These are phyloP conservation scores for Crepidotus variabilis DNA, from an alignment of 768 basidiomycete genomes.

Conservation along the genomic window DNA sequence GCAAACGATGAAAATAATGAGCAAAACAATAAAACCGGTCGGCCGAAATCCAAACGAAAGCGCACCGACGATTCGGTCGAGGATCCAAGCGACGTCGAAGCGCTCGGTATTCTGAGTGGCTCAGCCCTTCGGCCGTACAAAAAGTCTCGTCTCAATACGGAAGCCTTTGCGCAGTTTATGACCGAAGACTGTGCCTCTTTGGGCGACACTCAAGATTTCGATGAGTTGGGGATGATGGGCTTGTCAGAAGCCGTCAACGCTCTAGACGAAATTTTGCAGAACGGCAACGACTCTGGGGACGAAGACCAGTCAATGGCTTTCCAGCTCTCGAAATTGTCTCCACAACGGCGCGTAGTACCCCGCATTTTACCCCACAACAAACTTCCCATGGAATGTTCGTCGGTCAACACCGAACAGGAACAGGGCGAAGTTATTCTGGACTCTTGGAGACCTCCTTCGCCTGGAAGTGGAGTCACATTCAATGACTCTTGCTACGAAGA, in stretches of 20 bases:
- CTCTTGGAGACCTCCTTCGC: slow-evolving; percentile 41
- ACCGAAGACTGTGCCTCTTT: slow-evolving; percentile 23
- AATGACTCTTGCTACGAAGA: slow-evolving; percentile 30
- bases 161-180: slow-evolving; percentile 52
- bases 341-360: neutral
- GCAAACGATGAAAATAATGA: slow-evolving; percentile 14
- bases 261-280: slow-evolving; percentile 5
- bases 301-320: slow-evolving; percentile 3
- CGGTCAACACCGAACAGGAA: neutral
- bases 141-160: slow-evolving; percentile 49
- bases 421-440: slow-evolving; percentile 35
- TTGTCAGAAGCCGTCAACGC: slow-evolving; percentile 11
- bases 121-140: slow-evolving; percentile 8
- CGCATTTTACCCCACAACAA: neutral
- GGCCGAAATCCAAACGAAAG: slow-evolving; percentile 3
- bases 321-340: neutral
- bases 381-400: neutral
- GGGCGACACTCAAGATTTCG: slow-evolving; percentile 17
- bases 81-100: slow-evolving; percentile 8
- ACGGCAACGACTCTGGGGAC: slow-evolving; percentile 11
- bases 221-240: slow-evolving; percentile 9
- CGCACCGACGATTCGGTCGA: neutral
- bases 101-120: neutral
- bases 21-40: slow-evolving; percentile 7
- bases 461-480: slow-evolving; percentile 18